phyloP scores from a whole-genome alignment of 2,329 filamentous ascomycete genomes.

The Pseudocercospora musae region DNA sequence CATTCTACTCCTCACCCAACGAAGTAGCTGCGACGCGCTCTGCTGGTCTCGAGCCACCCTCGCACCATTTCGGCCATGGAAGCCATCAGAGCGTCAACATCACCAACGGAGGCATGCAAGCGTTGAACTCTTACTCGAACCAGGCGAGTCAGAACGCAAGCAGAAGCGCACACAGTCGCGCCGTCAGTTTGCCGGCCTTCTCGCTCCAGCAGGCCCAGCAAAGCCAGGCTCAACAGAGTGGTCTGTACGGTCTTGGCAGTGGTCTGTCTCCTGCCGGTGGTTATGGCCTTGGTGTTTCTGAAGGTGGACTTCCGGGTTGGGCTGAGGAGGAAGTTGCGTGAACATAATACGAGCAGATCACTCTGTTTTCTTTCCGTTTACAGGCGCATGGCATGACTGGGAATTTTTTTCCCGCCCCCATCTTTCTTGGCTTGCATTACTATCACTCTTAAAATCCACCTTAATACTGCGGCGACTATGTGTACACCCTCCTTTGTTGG shows the following conservation, averaged over 20 bases:
- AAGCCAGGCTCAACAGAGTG: constrained; percentile 43
- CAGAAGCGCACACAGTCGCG: constrained; percentile 60
- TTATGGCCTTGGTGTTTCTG: constrained; percentile 59
- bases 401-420: neutral
- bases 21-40: constrained; percentile 50
- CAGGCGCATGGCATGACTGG: neutral
- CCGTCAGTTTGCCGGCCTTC: constrained; percentile 80
- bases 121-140: constrained; percentile 19
- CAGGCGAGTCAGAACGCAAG: constrained; percentile 54
- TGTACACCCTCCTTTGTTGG: neutral
- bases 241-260: constrained; percentile 55
- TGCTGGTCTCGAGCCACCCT: constrained; percentile 32
- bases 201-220: constrained; percentile 50
- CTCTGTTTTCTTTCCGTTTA: neutral
- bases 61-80: constrained; percentile 51
- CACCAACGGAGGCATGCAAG: constrained; percentile 30
- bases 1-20: constrained; percentile 68
- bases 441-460: constrained; percentile 3
- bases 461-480: neutral
- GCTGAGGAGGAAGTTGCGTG: constrained; percentile 58
- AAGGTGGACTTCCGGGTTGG: constrained; percentile 59
- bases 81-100: constrained; percentile 50
- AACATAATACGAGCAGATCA: neutral
- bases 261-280: constrained; percentile 52
- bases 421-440: constrained; percentile 22